These are phyloP conservation scores for Salix purpurea DNA, from an alignment of 345 rosid genomes.

Conservation along the genomic window DNA sequence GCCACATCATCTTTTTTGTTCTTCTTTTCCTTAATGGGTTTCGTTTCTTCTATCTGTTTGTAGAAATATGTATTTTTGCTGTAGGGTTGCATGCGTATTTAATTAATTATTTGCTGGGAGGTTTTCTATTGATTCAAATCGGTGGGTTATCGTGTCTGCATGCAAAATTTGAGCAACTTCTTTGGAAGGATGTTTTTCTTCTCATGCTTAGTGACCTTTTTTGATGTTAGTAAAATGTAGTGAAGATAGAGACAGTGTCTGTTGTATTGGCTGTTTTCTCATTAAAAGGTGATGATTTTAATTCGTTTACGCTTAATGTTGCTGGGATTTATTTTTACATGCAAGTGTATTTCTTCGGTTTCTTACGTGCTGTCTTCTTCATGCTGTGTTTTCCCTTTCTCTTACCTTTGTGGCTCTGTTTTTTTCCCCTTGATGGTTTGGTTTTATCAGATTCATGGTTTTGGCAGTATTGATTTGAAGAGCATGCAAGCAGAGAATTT, in stretches of 20 bases:
- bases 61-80: background rate
- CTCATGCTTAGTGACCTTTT: background rate
- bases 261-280: background rate
- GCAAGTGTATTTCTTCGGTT: background rate
- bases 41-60: background rate
- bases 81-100: background rate
- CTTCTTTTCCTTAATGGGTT: background rate
- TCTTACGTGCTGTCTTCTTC: background rate
- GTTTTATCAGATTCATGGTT: conserved; percentile 72
- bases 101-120: background rate
- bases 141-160: background rate
- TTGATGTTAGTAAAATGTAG: background rate
- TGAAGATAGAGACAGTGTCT: background rate
- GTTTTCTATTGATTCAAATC: background rate
- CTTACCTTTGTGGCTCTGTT: conserved; percentile 15
- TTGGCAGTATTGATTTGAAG: conserved; percentile 97
- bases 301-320: background rate
- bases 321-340: background rate
- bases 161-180: background rate
- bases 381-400: conserved; percentile 3
- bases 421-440: conserved; percentile 30
- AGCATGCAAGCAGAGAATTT: conserved; percentile 87
- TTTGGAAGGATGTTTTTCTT: background rate
- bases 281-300: background rate
- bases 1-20: background rate